Evolutionary conservation across 768 basidiomycete genomes (phyloP), one percentile per base, ranked within the genome.

Genomic region (Mycena vitilis): DNA sequence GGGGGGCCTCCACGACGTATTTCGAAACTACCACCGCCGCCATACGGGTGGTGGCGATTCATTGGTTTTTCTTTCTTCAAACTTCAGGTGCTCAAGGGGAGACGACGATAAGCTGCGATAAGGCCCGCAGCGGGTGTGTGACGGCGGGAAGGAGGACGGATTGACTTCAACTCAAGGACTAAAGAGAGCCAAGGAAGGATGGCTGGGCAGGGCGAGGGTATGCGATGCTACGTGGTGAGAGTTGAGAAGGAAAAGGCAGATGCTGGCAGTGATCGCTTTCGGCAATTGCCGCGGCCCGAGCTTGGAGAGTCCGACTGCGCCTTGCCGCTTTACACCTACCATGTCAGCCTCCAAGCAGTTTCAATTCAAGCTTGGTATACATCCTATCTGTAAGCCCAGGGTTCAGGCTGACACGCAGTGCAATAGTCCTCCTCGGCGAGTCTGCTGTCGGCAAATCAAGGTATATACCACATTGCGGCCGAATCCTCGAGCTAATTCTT

Each of bases 371-470:
- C 92, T 99, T 73, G 97, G 98, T 71, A 88, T 98, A 53, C 89
- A 30, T 30, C 5, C 30, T 5, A 30, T 30, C 30, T 30, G 30
- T 5, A 30, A 30, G 30, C 5, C 30, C 30, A 30, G 30, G 30
- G 30, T 30, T 5, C 30, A 30, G 5, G 30, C 30, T 30, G 30
- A 30, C 30, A 30, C 30, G 30, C 5, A 2, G 30, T 30, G 30
- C 30, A 30, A 30, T 30, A 30, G 30, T 30, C 30, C 30, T 30
- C 30, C 30, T 30, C 30, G 96, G 96, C 75, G 96, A 98, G 84
- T 96, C 94, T 47, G 97, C 98, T 51, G 98, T 99, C 57, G 98
- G 98, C 60, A 99, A 99, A 86, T 95, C 93, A 68, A 95, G 94
- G 94, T 94, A 30, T 30, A 30, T 30, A 80, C 63, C 76, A 71